Base-by-base conservation (phyloP, 2,329 filamentous ascomycete species). In the Penicillium psychrosexuale region DNA sequence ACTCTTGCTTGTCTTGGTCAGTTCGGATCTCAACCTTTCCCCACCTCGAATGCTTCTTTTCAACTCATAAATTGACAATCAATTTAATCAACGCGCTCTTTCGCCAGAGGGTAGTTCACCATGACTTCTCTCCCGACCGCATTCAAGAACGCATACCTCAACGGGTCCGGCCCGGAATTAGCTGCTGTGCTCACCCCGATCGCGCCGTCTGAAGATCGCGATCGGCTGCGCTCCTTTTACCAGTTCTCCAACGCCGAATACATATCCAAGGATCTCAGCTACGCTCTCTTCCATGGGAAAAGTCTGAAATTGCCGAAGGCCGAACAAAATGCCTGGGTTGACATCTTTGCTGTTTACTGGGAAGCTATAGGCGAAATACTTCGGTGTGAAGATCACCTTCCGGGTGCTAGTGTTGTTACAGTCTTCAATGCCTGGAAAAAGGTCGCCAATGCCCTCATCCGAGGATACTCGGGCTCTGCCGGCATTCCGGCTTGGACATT, bases 391-490 rank as follows among this genome's bases (percentile, higher is more conserved):
- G 82, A 85, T 56, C 75, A 79, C 17, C 57, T 63, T 12, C 62
- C 60, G 59, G 73, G 76, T 40, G 78, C 84, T n/a, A 84, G 89
- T 55, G 96, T 90, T 86, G 82, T 82, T n/a, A 87, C 83, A 52
- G 89, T 92, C 0, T 99, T 96, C 68, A 88, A 91, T 58, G 78
- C 86, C 11, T 97, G 94, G 92, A 95, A 90, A 69, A 90, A 96
- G 38, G 70, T 97, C 58, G 84, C 89, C 43, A 89, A 88, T 59
- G 79, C 81, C 45, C 78, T 97, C 37, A 86, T 92, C 55, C 84
- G 91, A 62, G 91, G 91, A 31, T 97, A 97, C 70, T 87, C 86
- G 34, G 87, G 83, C 61, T 79, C 57, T 24, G 44, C 81, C 52
- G 82, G 84, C 3, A 90, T 97, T 65, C 86, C 90, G 61, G 87